Evolutionary conservation across 768 basidiomycete genomes (phyloP).

Genomic region (Udeniomyces megalosporus): DNA sequence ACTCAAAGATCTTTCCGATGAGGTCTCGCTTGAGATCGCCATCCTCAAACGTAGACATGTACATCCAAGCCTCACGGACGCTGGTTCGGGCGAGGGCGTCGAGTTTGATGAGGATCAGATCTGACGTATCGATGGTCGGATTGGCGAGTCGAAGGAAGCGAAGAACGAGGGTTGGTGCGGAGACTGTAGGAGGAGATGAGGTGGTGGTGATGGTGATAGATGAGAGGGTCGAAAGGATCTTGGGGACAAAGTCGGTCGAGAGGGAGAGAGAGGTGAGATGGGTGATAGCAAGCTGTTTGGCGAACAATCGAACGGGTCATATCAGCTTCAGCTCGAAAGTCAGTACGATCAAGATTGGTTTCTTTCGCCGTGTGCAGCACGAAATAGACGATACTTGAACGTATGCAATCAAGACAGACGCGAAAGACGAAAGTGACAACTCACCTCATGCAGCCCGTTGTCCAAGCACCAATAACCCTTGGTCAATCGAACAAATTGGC

Average conservation of each 20-base stretch:
- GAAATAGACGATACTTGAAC: too few relatives aligned
- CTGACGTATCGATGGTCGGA: conserved; percentile 50
- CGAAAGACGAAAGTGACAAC: conserved; percentile 23
- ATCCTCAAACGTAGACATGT: conserved; percentile 45
- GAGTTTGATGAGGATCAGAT: conserved; percentile 54
- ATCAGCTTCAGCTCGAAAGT: too few relatives aligned
- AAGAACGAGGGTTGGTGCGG: conserved; percentile 44
- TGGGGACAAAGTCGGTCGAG: conserved; percentile 59
- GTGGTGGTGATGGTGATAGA: conserved; percentile 36
- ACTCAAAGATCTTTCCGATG: conserved; percentile 1
- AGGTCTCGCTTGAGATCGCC: conserved; percentile 2
- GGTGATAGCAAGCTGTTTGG: conserved; percentile 46
- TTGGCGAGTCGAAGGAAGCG: conserved; percentile 61
- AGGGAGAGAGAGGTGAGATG: conserved; percentile 58
- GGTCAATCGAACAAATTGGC: conserved; percentile 57
- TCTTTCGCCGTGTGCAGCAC: too few relatives aligned
- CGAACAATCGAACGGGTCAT: background rate
- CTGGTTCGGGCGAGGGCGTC: conserved; percentile 50
- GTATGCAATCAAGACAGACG: too few relatives aligned
- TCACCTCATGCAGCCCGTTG: conserved; percentile 46
- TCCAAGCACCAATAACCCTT: conserved; percentile 77
- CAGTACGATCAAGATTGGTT: too few relatives aligned
- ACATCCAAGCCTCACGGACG: conserved; percentile 58
- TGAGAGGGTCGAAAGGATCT: conserved; percentile 50
- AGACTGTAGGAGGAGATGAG: conserved; percentile 32